phyloP scores from a whole-genome alignment of 768 basidiomycete species.

The Boletus speciosus region DNA sequence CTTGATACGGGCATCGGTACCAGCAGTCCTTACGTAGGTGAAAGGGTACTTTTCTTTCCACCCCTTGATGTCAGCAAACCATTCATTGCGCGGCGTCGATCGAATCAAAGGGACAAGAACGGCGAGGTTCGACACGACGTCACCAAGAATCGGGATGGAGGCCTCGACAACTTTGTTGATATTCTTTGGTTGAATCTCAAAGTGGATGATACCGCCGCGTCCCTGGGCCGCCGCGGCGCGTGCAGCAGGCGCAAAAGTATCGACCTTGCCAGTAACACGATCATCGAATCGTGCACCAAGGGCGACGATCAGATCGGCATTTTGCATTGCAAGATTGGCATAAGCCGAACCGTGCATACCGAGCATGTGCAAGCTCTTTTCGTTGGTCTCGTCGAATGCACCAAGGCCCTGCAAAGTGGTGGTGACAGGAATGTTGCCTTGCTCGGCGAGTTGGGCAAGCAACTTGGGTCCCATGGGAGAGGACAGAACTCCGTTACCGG shows the following conservation, averaged over 20 bases:
- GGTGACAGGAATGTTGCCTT: slow-evolving; percentile 94
- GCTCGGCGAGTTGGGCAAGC: slow-evolving; percentile 69
- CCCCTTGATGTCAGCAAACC: slow-evolving; percentile 77
- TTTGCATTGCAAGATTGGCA: slow-evolving; percentile 96
- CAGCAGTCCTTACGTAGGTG: slow-evolving; percentile 64
- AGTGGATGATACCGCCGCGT: slow-evolving; percentile 96
- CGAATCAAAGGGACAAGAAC: slow-evolving; percentile 79
- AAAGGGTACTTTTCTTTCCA: slow-evolving; percentile 94
- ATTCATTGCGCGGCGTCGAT: slow-evolving; percentile 58
- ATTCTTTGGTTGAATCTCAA: slow-evolving; percentile 98
- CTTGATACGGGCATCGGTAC: slow-evolving; percentile 72
- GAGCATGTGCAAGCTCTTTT: slow-evolving; percentile 90
- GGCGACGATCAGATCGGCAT: slow-evolving; percentile 96
- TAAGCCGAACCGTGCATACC: slow-evolving; percentile 99
- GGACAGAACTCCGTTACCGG: slow-evolving; percentile 86
- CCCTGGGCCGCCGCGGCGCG: slow-evolving; percentile 80
- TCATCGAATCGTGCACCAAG: slow-evolving; percentile 97
- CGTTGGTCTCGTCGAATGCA: slow-evolving; percentile 88
- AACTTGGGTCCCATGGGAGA: slow-evolving; percentile 79
- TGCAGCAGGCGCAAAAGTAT: slow-evolving; percentile 88
- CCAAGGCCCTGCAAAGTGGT: slow-evolving; percentile 96
- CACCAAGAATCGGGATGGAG: slow-evolving; percentile 89
- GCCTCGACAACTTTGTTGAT: slow-evolving; percentile 98
- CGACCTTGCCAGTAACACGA: slow-evolving; percentile 91
- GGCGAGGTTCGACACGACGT: slow-evolving; percentile 81